phyloP scores from a whole-genome alignment of 306 rosid species.

The Citrullus mucosospermus region DNA sequence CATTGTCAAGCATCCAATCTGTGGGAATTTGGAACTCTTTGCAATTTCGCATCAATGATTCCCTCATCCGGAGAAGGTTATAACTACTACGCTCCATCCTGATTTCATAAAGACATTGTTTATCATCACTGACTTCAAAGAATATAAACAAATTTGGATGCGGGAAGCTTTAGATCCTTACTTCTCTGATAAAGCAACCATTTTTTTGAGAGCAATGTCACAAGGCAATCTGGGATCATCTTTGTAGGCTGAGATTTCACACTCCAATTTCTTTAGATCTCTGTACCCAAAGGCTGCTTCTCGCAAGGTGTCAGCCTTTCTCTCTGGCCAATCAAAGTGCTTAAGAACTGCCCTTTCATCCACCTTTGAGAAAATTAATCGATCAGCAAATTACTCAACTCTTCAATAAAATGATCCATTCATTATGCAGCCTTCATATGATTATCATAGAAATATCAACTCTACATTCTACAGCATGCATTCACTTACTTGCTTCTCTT shows the following conservation, averaged over 20 bases:
- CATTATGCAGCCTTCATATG: not conserved
- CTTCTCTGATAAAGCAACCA: conserved; percentile 89
- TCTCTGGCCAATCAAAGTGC: conserved; percentile 97
- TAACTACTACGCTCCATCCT: conserved; percentile 92
- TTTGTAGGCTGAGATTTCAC: conserved; percentile 71
- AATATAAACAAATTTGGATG: not conserved
- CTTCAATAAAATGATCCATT: not conserved
- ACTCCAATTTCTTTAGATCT: conserved; percentile 77
- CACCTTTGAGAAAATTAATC: conserved; percentile 36
- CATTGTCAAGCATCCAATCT: conserved; percentile 95
- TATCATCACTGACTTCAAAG: not conserved
- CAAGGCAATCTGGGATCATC: conserved; percentile 65
- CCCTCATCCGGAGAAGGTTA: conserved; percentile 76
- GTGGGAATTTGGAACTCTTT: conserved; percentile 74
- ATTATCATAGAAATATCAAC: not conserved
- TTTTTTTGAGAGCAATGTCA: conserved; percentile 76
- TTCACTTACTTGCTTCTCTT: not conserved
- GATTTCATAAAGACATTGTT: not conserved
- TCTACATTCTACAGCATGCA: not conserved
- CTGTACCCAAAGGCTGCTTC: conserved; percentile 89
- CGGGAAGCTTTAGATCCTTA: conserved; percentile 15
- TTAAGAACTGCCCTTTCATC: conserved; percentile 96
- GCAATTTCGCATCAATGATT: conserved; percentile 65
- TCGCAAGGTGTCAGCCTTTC: conserved; percentile 88
- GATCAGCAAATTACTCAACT: not conserved